These are phyloP conservation scores for Colletotrichum graminicola DNA, from an alignment of 2,329 filamentous ascomycete species.

Conservation along the genomic window DNA sequence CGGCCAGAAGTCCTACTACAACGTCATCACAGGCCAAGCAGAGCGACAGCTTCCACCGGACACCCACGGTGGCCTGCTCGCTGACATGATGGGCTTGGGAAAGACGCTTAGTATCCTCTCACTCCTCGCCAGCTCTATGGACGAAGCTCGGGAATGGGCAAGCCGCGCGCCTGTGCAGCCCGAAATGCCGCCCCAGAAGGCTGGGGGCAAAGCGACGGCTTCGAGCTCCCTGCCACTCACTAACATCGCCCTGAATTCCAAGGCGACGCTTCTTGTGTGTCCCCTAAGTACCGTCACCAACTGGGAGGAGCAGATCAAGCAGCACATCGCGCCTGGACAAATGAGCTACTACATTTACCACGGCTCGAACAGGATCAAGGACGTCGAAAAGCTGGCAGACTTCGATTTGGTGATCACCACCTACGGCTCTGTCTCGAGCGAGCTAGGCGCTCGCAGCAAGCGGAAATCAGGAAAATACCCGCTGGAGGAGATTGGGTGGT, in stretches of 20 bases:
- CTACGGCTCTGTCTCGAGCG: constrained; percentile 87
- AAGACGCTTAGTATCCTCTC: constrained; percentile 90
- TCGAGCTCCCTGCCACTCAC: constrained; percentile 62
- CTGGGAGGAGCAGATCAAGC: constrained; percentile 92
- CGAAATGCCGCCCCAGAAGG: constrained; percentile 53
- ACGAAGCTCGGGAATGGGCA: constrained; percentile 74
- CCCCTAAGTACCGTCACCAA: constrained; percentile 93
- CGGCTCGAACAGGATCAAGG: constrained; percentile 79
- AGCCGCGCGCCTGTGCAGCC: constrained; percentile 64
- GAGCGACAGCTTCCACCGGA: constrained; percentile 72
- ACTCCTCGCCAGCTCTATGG: constrained; percentile 75
- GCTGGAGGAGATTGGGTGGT: constrained; percentile 86
- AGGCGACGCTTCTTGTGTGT: constrained; percentile 86
- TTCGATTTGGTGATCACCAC: constrained; percentile 93
- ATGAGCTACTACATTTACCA: constrained; percentile 89
- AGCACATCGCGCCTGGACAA: constrained; percentile 76
- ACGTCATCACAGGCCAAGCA: constrained; percentile 85
- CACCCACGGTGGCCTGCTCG: constrained; percentile 79
- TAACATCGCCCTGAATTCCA: constrained; percentile 73
- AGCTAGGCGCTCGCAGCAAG: constrained; percentile 75
- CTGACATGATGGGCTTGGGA: constrained; percentile 91
- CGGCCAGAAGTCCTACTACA: constrained; percentile 75
- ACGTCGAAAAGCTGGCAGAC: constrained; percentile 74
- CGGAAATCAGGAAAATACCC: constrained; percentile 72
- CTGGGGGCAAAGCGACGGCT: constrained; percentile 52